phyloP scores from a whole-genome alignment of 306 rosid genomes.

The Biancaea sappan region DNA sequence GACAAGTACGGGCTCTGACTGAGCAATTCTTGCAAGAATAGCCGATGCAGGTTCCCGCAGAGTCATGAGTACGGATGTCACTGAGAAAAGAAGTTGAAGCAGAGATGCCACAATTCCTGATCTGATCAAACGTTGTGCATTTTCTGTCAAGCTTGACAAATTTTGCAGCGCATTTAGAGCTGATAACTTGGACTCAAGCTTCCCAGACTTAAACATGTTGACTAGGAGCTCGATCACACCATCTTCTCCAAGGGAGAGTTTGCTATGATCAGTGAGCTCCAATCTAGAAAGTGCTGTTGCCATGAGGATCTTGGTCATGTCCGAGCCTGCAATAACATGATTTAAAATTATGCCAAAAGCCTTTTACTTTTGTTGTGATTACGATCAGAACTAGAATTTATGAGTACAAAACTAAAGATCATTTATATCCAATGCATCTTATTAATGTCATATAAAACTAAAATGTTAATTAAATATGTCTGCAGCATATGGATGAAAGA shows the following conservation, averaged over 20 bases:
- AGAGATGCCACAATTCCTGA: constrained; percentile 68
- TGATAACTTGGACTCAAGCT: constrained; percentile 88
- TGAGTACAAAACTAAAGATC: background rate
- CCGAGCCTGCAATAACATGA: constrained; percentile 67
- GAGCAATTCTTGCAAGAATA: constrained; percentile 82
- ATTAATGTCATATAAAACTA: background rate
- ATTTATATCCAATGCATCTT: background rate
- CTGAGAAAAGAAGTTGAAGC: constrained; percentile 91
- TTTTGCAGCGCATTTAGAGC: constrained; percentile 85
- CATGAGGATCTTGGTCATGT: constrained; percentile 92
- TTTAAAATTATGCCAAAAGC: constrained; percentile 12
- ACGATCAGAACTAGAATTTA: background rate
- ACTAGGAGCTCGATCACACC: constrained; percentile 85
- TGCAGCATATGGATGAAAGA: background rate
- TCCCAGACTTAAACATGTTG: constrained; percentile 68
- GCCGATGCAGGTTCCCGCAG: constrained; percentile 90
- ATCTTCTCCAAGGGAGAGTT: constrained; percentile 71
- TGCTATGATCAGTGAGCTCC: constrained; percentile 80
- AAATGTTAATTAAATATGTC: background rate
- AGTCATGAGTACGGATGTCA: constrained; percentile 89
- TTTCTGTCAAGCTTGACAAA: constrained; percentile 63
- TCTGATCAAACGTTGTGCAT: constrained; percentile 58
- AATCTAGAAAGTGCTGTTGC: constrained; percentile 85
- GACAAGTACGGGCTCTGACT: constrained; percentile 67
- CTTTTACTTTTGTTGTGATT: constrained; percentile 9